These are phyloP conservation scores for Backusella tarrabulga DNA, from an alignment of 192 early-diverging fungal genomes.

Conservation along the genomic window DNA sequence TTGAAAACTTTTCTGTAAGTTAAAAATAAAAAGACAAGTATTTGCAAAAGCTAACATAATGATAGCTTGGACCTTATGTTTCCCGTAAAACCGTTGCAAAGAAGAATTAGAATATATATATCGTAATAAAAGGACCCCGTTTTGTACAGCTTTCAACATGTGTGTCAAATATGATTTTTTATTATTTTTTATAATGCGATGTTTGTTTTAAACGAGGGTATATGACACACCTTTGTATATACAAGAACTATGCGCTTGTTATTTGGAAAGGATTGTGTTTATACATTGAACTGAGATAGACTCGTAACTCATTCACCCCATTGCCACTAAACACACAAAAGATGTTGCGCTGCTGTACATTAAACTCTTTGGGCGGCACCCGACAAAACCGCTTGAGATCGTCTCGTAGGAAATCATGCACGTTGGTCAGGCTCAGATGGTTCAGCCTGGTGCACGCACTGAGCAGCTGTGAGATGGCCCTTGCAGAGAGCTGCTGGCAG, in stretches of 20 bases:
- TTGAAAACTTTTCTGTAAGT: slow-evolving; percentile 43
- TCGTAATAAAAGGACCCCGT: neutral
- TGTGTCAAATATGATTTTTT: neutral
- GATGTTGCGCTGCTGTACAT: slow-evolving; percentile 47
- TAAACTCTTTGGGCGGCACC: slow-evolving; percentile 53
- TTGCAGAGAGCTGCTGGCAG: slow-evolving; percentile 48
- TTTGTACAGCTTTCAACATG: neutral
- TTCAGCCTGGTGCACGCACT: slow-evolving; percentile 47
- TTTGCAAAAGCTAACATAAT: neutral
- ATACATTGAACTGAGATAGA: slow-evolving; percentile 30
- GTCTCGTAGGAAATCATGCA: slow-evolving; percentile 48
- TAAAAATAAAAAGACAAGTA: neutral
- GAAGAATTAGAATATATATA: neutral
- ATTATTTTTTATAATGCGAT: neutral
- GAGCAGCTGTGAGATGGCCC: slow-evolving; percentile 45
- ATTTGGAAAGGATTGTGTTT: neutral
- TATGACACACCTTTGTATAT: neutral
- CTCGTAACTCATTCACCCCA: slow-evolving; percentile 51
- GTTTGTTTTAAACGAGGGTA: neutral
- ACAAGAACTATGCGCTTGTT: neutral
- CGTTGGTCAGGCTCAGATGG: slow-evolving; percentile 56
- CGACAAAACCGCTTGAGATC: slow-evolving; percentile 52
- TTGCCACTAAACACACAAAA: slow-evolving; percentile 63
- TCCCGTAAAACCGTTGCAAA: slow-evolving; percentile 17
- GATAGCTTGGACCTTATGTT: slow-evolving; percentile 23